phyloP scores from a whole-genome alignment of 2,329 filamentous ascomycete species.

The Colletotrichum sp. region DNA sequence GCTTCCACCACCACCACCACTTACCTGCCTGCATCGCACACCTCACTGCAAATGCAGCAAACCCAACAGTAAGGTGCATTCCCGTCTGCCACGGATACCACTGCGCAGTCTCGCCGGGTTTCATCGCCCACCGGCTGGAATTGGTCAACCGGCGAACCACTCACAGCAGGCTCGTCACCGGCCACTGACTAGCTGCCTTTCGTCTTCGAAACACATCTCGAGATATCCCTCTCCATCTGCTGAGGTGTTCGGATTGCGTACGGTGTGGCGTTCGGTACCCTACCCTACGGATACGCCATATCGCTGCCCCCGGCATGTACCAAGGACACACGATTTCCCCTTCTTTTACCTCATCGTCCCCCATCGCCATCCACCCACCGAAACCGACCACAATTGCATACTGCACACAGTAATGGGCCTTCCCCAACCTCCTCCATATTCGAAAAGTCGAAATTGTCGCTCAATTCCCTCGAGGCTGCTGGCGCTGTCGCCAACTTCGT shows the following conservation, averaged over 20 bases:
- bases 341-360: constrained; percentile 6
- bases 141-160: background rate
- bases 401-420: background rate
- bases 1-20: background rate
- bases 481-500: background rate
- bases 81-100: background rate
- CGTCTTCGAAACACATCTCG: background rate
- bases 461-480: background rate
- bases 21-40: background rate
- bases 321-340: background rate
- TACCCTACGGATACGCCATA: background rate
- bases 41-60: background rate
- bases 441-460: background rate
- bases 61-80: background rate
- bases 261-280: background rate
- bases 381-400: background rate
- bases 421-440: background rate
- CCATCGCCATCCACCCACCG: background rate
- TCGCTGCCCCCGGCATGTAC: background rate
- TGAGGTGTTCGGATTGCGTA: background rate
- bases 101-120: background rate
- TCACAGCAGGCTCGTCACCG: background rate
- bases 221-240: background rate
- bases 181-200: background rate
- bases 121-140: background rate